phyloP scores from a whole-genome alignment of 2,329 filamentous ascomycete species.

The Pseudophaeomoniella oleicola region DNA sequence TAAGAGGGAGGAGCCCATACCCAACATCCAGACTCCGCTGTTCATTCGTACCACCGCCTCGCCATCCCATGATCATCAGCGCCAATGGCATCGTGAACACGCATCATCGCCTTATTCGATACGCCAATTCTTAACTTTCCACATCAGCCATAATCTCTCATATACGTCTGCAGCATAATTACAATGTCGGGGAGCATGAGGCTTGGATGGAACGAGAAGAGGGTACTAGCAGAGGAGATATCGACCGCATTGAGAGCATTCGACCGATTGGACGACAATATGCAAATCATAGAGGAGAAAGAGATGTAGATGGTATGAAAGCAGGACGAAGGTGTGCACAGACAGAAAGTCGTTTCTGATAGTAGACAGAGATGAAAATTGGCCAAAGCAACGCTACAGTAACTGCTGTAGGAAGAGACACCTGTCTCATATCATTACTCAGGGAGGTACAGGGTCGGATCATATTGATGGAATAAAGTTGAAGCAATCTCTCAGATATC shows the following conservation, averaged over 20 bases:
- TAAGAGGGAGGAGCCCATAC: neutral
- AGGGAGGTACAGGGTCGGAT: too few relatives aligned
- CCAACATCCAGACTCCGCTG: neutral
- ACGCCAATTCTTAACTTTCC: conserved; percentile 10
- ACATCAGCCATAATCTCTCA: conserved; percentile 8
- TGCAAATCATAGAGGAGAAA: neutral
- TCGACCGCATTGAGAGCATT: conserved; percentile 30
- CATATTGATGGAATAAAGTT: too few relatives aligned
- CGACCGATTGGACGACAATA: conserved; percentile 28
- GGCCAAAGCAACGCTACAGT: too few relatives aligned
- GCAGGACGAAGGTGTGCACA: too few relatives aligned
- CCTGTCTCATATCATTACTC: too few relatives aligned
- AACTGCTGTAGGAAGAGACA: too few relatives aligned
- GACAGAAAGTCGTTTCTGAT: too few relatives aligned
- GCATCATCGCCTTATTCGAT: conserved; percentile 2
- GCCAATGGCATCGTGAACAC: neutral
- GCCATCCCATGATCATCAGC: neutral
- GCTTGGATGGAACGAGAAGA: conserved; percentile 33
- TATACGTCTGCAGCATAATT: conserved; percentile 20
- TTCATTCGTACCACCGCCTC: neutral
- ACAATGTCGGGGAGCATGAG: conserved; percentile 33
- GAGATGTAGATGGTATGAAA: too few relatives aligned
- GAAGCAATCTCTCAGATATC: too few relatives aligned
- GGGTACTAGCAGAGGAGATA: conserved; percentile 31
- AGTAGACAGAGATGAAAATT: too few relatives aligned